Evolutionary conservation across 208 protist species (phyloP), one percentile per base, ranked within the genome.

Genomic region (Vickermania spadyakhi): DNA sequence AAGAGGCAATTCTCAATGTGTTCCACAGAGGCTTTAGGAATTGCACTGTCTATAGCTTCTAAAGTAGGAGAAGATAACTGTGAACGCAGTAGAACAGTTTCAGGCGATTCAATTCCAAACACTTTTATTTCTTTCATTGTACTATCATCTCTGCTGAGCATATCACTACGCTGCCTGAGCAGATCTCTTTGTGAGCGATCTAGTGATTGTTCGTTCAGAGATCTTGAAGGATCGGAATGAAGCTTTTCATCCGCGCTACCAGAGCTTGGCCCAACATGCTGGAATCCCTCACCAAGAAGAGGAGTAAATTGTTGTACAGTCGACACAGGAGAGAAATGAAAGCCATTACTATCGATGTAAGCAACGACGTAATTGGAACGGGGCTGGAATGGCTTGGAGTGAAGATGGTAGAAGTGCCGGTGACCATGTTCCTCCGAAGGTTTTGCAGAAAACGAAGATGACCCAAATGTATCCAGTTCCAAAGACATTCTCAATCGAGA

Each of bases 401-500:
- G 77, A 3, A 95, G 56, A 1, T 80, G 73, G 64, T 93, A 95
- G 18, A 58, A 42, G 61, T 85, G 87, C 7, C 66, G 73, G 58
- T 77, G 62, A 25, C 63, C 60, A 26, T 59, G 62, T 59, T 64
- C 60, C 2, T 14, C 50, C 21, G 28, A 57, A 53, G 36, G 52
- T 22, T 21, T 22, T 2, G 7, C 36, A 42, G 50, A 53, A 42
- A 93, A 91, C 5, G 86, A 93, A 1, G 62, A 61, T 0, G 79
- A 89, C 30, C 80, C 82, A 58, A 92, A 94, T 0, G 78, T 89
- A 62, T 94, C 84, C 11, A 94, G 57, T 2, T 66, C 57, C 27
- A 76, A 89, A 26, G 67, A 75, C 77, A 94, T 84, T 13, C 80
- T 90, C 28, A 94, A 30, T 5, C 85, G 68, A 2, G 85, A 86